Conservation (phyloP, 148 eudicot genomes). For the Rhododendron griersonianum region DNA sequence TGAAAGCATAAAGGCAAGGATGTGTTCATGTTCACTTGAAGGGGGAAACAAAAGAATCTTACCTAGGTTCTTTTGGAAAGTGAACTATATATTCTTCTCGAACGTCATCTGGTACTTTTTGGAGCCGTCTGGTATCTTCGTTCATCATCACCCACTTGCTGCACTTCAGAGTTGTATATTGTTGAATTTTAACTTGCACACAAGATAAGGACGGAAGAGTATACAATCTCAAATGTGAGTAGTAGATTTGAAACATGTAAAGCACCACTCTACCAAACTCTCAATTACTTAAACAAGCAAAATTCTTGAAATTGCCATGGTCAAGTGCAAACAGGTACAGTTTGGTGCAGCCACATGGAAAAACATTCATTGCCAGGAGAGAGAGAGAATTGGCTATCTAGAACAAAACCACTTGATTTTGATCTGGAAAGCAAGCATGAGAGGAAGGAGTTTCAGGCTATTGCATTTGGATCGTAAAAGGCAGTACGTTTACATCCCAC, state of each 20-base stretch:
- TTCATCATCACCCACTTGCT: slow-evolving; percentile 99
- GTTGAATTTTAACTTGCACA: background rate
- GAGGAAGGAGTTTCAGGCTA: background rate
- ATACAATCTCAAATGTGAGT: background rate
- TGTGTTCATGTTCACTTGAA: background rate
- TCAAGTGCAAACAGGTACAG: background rate
- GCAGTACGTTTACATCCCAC: background rate
- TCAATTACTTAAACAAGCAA: background rate
- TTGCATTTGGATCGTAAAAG: background rate
- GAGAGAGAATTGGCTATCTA: background rate
- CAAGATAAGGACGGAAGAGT: background rate
- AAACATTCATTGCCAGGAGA: background rate
- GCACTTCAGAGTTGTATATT: slow-evolving; percentile 21
- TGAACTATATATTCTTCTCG: slow-evolving; percentile 54
- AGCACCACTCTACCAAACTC: background rate
- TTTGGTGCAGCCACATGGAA: background rate
- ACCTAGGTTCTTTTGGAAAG: slow-evolving; percentile 76
- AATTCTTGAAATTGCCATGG: background rate
- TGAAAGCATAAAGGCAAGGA: background rate
- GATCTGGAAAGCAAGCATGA: background rate
- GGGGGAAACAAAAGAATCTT: slow-evolving; percentile 7
- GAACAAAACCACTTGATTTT: background rate
- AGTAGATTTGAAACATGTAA: background rate
- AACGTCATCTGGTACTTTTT: slow-evolving; percentile 72
- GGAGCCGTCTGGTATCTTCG: slow-evolving; percentile 80